Conservation (phyloP, 148 eudicot species). For the Spergularia bocconei region DNA sequence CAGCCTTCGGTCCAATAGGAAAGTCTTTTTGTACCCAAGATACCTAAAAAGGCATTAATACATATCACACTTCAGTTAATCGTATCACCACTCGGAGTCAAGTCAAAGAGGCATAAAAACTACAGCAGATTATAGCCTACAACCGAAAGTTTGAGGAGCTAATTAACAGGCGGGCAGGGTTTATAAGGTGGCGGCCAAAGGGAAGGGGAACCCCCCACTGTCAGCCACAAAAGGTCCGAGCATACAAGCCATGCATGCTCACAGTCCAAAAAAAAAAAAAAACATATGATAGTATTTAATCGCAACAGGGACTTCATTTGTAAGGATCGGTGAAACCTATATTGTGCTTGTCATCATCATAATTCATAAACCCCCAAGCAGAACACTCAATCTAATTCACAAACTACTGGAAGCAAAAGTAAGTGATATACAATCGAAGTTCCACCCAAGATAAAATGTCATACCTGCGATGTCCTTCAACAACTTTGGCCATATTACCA, state of each 20-base stretch:
- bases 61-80: neutral
- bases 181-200: too few relatives aligned
- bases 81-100: neutral
- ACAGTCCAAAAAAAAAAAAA: neutral
- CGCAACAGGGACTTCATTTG: neutral
- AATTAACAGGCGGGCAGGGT: neutral
- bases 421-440: neutral
- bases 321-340: neutral
- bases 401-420: neutral
- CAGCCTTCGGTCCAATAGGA: slow-evolving; percentile 66
- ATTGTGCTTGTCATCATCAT: neutral
- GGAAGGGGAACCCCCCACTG: neutral
- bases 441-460: neutral
- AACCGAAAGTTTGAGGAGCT: neutral
- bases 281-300: neutral
- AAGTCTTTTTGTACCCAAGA: slow-evolving; percentile 86
- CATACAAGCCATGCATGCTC: slow-evolving; percentile 8
- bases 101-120: neutral
- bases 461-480: slow-evolving; percentile 83
- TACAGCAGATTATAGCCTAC: neutral
- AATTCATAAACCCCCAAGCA: neutral
- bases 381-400: neutral
- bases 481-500: slow-evolving; percentile 86
- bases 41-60: slow-evolving; percentile 43
- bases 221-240: neutral